Evolutionary conservation across 371 early-diverging fungal genomes (phyloP).

Genomic region (Lichtheimia ornata): DNA sequence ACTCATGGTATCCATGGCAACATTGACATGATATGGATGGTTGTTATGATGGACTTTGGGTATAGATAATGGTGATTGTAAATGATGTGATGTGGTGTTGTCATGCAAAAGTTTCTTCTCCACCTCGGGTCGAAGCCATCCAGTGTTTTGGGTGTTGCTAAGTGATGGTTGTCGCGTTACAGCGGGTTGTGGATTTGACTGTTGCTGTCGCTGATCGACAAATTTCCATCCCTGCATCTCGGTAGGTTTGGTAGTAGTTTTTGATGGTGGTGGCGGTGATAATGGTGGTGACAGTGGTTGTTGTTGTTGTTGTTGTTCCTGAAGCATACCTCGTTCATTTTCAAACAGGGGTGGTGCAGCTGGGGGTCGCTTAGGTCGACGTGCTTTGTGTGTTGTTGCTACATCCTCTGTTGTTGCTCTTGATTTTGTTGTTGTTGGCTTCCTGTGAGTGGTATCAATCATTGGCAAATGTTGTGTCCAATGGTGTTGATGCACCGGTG

Average conservation of each 20-base stretch:
- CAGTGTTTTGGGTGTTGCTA: no score
- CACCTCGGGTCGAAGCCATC: no score
- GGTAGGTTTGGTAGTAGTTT: neutral
- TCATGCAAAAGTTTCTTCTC: no score
- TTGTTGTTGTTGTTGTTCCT: conserved; percentile 1
- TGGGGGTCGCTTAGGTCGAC: neutral
- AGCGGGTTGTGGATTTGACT: conserved; percentile 1
- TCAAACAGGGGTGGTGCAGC: neutral
- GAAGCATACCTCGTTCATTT: neutral
- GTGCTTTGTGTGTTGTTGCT: no score
- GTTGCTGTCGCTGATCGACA: neutral
- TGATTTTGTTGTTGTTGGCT: no score
- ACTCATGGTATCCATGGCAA: conserved; percentile 8
- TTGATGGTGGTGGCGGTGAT: conserved; percentile 1
- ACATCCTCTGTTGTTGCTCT: no score
- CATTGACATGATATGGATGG: neutral
- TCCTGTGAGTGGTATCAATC: no score
- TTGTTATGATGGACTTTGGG: conserved; percentile 5
- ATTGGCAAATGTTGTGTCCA: no score
- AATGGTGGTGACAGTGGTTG: neutral
- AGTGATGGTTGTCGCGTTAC: neutral
- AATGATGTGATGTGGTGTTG: neutral
- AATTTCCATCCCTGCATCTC: conserved; percentile 2
- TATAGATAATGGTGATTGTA: neutral
- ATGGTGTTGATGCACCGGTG: neutral